phyloP scores from a whole-genome alignment of 768 basidiomycete species.

The Lactarius akahatsu region DNA sequence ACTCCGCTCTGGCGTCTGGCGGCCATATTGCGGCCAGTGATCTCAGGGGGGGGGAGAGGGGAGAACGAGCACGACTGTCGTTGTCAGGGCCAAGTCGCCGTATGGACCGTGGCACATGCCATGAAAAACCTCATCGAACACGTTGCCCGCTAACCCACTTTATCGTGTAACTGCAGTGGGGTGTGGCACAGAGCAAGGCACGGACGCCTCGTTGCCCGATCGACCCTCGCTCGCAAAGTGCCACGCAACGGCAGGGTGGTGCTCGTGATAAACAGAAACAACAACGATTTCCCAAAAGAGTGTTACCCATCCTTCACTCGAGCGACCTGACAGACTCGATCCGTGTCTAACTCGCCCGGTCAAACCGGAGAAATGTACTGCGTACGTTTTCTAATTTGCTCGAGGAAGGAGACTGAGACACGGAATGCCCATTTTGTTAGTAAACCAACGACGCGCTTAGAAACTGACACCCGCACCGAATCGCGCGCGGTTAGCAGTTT shows the following conservation, averaged over 20 bases:
- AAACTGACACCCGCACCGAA: neutral
- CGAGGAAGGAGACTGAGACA: neutral
- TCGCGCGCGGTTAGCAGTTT: neutral
- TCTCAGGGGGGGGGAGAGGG: neutral
- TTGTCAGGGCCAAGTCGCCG: conserved; percentile 1
- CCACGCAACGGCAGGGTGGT: neutral
- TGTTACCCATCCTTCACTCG: neutral
- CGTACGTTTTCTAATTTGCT: neutral
- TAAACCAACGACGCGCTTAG: neutral
- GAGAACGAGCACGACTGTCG: neutral
- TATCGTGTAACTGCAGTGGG: neutral
- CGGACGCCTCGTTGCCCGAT: neutral
- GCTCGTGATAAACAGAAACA: neutral
- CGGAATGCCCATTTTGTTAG: neutral
- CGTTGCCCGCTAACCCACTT: conserved; percentile 1
- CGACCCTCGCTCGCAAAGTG: neutral
- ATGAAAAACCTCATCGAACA: neutral
- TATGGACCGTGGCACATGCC: conserved; percentile 1
- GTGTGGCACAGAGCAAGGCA: conserved; percentile 2
- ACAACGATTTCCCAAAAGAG: neutral
- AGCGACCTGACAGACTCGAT: neutral
- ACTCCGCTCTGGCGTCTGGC: neutral
- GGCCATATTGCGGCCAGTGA: neutral
- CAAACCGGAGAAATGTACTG: neutral
- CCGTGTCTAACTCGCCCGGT: neutral